Percentiles rank a stretch among this genome's conserved stretches.
Evolutionary conservation across 2,329 filamentous ascomycete species (phyloP).

Genomic region (Botryotinia globosa): DNA sequence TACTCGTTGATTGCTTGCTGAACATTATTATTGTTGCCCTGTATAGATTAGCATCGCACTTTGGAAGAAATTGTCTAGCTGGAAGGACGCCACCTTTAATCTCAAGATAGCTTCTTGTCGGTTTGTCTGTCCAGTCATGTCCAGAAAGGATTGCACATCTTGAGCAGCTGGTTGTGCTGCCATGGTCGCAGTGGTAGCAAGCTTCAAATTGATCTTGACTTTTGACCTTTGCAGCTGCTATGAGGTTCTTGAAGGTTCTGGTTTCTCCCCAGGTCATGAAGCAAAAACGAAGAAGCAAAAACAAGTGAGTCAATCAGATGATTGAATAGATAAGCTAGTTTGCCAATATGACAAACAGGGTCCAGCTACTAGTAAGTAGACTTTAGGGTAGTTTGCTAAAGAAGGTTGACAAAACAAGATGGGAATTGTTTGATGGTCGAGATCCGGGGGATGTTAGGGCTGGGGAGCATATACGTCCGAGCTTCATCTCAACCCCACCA

Average conservation of each 20-base stretch:
- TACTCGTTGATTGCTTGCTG: conserved; percentile 52
- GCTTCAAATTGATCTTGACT: background rate
- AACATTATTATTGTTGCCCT: conserved; percentile 48
- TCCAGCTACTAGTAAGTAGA: background rate
- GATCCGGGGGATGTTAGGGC: conserved; percentile 2
- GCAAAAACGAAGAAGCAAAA: background rate
- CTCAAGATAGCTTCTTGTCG: conserved; percentile 18
- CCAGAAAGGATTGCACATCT: conserved; percentile 17
- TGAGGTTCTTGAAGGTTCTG: background rate
- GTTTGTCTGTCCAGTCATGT: conserved; percentile 17
- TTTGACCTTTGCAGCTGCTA: conserved; percentile 4
- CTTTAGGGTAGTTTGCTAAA: background rate
- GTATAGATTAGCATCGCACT: conserved; percentile 24
- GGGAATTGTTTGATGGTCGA: background rate
- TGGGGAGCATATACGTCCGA: background rate
- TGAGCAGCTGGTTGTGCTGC: conserved; percentile 18
- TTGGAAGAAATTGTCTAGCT: background rate
- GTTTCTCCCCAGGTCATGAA: background rate
- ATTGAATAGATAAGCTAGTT: background rate
- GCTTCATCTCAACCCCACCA: background rate
- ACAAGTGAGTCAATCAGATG: background rate
- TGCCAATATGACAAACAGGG: background rate
- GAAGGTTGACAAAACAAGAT: background rate
- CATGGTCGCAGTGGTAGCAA: background rate
- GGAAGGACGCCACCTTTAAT: conserved; percentile 8